Base-by-base conservation (phyloP, 1,284 basidiomycete species). In the Apiotrichum brassicae region DNA sequence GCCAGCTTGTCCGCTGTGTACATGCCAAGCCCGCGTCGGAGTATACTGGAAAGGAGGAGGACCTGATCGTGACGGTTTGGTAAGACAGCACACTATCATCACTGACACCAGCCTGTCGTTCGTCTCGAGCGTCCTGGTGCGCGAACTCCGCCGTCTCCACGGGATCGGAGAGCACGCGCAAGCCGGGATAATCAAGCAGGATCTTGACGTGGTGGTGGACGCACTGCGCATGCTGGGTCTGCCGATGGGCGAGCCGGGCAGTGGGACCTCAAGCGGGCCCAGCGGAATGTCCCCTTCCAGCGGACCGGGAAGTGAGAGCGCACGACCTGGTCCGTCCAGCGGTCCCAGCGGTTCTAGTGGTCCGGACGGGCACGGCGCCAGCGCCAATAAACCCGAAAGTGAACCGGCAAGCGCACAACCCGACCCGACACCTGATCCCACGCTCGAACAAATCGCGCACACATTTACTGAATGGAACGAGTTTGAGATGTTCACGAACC, bases 61-160 rank as follows among this genome's bases (percentile, higher is more conserved):
- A 67, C 43, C 60, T 67, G 3, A 67, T 68, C 37, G 59, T 65
- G n/a, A 59, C 60, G 24, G 67, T 67, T 58, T 57, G 58, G 61
- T 68, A 20, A 22, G 23, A 34, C 9, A 18, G 9, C 19, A 38
- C 18, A 16, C 18, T 8, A 7, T 18, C 11, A 34, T 34, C 36
- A 25, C 26, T 36, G 16, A 23, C 37, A 43, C 9, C 46, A 68
- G 66, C 19, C 66, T 63, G 61, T 60, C 58, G 1, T 67, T 66
- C 43, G 48, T 65, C 4, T 54, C 60, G 28, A 66, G 64, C 43
- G 59, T 66, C 13, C 52, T 70, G 36, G 67, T 70, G 33, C 45
- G 68, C 18, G 68, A 70, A 33, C 49, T 57, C 34, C 68, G 66
- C 56, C 54, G 68, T 2, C 57, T 67, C 24, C 55, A 64, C 22